A percentile compares a stretch with the other conserved stretches of the same genome.
These are phyloP conservation scores for Aeschynomene evenia DNA, from an alignment of 306 rosid species.

Conservation along the genomic window DNA sequence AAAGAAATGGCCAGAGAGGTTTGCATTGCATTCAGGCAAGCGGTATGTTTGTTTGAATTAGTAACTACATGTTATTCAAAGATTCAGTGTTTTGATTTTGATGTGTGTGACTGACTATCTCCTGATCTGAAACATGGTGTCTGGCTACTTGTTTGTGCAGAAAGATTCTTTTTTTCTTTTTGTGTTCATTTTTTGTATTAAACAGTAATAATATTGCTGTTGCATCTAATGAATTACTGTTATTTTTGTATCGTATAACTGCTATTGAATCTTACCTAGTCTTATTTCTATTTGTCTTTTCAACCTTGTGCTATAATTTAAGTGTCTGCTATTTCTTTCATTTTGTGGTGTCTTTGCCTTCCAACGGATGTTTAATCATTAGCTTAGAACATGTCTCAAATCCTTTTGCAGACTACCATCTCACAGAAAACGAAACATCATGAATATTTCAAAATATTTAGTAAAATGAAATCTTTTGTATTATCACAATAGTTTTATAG, in stretches of 20 bases:
- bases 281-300: constrained; percentile 8
- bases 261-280: not conserved
- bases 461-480: constrained; percentile 16
- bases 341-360: constrained; percentile 7
- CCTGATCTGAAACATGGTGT: not conserved
- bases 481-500: constrained; percentile 3
- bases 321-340: not conserved
- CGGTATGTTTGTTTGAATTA: constrained; percentile 57
- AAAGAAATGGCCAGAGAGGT: constrained; percentile 99
- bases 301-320: not conserved
- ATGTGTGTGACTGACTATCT: constrained; percentile 23
- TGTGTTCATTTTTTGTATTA: constrained; percentile 6
- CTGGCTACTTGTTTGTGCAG: constrained; percentile 7
- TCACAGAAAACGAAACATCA: not conserved
- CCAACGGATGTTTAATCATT: constrained; percentile 15
- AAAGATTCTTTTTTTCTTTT: constrained; percentile 26
- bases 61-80: constrained; percentile 12
- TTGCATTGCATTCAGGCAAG: constrained; percentile 90
- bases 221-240: not conserved
- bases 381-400: constrained; percentile 7
- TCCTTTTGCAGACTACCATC: constrained; percentile 2
- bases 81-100: not conserved
- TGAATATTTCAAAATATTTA: constrained; percentile 4
- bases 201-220: not conserved
- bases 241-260: not conserved